These are phyloP conservation scores for Celoporthe dispersa DNA, from an alignment of 2,329 filamentous ascomycete species.

Conservation along the genomic window DNA sequence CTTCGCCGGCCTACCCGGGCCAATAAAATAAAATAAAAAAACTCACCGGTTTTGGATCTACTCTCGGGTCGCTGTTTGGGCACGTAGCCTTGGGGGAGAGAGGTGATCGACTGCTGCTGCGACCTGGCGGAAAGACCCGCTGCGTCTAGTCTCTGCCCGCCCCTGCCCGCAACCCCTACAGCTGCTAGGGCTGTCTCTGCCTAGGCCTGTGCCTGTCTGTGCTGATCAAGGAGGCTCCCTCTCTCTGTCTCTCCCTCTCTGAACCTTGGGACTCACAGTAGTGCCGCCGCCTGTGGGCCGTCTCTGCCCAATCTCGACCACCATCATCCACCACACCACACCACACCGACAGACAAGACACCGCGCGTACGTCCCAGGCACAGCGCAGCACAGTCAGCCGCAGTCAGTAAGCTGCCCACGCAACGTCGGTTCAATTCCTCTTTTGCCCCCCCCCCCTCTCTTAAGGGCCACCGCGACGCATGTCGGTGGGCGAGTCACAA, in stretches of 20 bases:
- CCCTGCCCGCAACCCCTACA: not conserved
- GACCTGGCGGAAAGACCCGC: conserved; percentile 6
- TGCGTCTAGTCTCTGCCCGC: not conserved
- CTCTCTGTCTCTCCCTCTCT: too few relatives aligned
- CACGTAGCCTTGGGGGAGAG: not conserved
- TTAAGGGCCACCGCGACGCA: not conserved
- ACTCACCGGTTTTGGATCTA: conserved; percentile 3
- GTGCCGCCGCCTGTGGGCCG: not conserved
- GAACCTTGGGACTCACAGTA: not conserved
- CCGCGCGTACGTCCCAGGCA: conserved; percentile 20
- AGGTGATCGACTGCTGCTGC: conserved; percentile 8
- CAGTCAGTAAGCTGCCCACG: conserved; percentile 19
- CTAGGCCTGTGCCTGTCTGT: not conserved
- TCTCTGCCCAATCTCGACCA: conserved; percentile 20
- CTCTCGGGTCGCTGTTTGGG: not conserved
- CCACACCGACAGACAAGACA: conserved; percentile 10
- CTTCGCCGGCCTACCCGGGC: conserved; percentile 14
- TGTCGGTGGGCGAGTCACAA: not conserved
- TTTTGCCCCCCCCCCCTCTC: not conserved
- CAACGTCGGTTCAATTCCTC: conserved; percentile 8
- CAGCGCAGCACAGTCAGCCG: conserved; percentile 5
- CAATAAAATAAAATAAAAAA: too few relatives aligned
- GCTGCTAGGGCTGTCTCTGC: not conserved
- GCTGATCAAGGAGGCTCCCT: not conserved
- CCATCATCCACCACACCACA: not conserved